Evolutionary conservation across 129 eudicot genomes (phyloP), one percentile per base, ranked within the genome.

Genomic region (Chrysanthemum seticuspe): DNA sequence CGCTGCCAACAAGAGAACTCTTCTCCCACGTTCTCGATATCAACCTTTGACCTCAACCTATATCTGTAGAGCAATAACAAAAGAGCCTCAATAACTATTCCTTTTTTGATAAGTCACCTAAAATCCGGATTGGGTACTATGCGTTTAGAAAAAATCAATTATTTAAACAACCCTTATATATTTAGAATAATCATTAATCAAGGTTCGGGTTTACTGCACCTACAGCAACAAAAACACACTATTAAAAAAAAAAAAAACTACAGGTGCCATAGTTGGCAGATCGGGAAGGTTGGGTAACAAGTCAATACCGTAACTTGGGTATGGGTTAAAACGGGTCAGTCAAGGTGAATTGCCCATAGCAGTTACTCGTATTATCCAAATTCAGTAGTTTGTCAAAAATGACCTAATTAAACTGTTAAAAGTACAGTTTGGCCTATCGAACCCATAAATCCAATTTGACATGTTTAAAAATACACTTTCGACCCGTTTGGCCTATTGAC

Each of bases 31-130:
- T 77, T 79, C 79, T 90, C 96, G 18, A 90, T 88, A 44, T 95
- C 96, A 27, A 95, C 97, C 83, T 90, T 90, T 36, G 99, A 90
- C 79, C 97, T 90, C 83, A 95, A 83, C 15, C 91, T 87, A 70
- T 90, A 95, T 75, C 99, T 95, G 85, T 73, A 49, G 9, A 44
- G 82, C 36, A 71, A 73, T 18, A 62, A 49, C 25, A 45, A 53
- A 53, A 53, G 58, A 53, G 6, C 58, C 58, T 53, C 58, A 53
- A 53, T 13, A 14, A 11, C 6, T 16, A 51, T 51, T 51, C 1
- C 11, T 51, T n/a, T n/a, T 9, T 11, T 11, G 13, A 8, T 12
- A 51, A 13, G 56, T 2, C n/a, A 51, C 13, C 14, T 13, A 51
- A 11, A 1, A n/a, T 11, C n/a, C 2, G 56, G n/a, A 51, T 3